Conservation (phyloP, 179 eudicot genomes). For the Actinidia arguta region DNA sequence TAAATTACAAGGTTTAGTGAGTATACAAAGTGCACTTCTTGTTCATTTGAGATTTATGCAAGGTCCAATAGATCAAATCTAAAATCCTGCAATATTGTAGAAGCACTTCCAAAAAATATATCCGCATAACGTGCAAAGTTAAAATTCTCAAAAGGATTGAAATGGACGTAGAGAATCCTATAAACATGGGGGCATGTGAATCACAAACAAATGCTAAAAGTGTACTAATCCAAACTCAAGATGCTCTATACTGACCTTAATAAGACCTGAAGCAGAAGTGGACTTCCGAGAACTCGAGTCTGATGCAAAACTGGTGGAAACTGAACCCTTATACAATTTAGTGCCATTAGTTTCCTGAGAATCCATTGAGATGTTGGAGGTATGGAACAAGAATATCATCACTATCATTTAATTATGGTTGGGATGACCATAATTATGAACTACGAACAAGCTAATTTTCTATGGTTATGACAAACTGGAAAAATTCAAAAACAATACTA, state of each 20-base stretch:
- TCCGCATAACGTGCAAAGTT: not conserved
- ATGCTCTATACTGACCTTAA: conserved; percentile 64
- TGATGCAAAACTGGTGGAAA: conserved; percentile 34
- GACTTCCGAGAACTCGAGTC: conserved; percentile 39
- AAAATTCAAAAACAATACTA: no score
- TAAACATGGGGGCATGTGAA: not conserved
- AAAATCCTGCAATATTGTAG: no score
- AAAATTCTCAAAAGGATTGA: no score
- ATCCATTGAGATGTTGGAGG: conserved; percentile 39
- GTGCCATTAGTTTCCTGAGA: conserved; percentile 53
- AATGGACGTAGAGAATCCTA: not conserved
- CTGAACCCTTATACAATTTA: conserved; percentile 38
- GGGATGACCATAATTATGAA: no score
- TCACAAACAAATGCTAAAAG: not conserved
- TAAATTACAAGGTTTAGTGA: not conserved
- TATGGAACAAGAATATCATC: no score
- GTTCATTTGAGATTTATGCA: not conserved
- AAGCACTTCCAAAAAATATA: no score
- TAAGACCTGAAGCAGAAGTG: conserved; percentile 56
- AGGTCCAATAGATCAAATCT: not conserved
- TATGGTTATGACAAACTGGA: no score
- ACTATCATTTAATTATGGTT: no score
- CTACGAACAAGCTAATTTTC: no score
- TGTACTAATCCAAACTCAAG: not conserved
- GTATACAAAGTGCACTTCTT: not conserved